Conservation (phyloP, 371 early-diverging fungal species). For the Mucor circinelloides region DNA sequence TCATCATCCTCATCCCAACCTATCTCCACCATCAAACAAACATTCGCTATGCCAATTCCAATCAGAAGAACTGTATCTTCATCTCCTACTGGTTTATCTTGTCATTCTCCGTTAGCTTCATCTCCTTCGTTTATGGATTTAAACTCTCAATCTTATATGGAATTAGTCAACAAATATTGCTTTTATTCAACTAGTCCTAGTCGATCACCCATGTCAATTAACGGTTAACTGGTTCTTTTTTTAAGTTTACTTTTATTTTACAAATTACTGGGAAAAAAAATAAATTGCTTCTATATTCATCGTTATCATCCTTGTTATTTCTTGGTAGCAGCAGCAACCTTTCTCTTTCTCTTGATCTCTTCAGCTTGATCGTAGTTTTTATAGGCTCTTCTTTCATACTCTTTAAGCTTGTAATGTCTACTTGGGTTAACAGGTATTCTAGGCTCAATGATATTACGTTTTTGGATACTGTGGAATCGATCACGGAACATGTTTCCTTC, state of each 20-base stretch:
- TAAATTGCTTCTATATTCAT: neutral
- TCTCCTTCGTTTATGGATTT: slow-evolving; percentile 25
- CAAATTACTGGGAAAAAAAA: neutral
- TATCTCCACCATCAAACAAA: neutral
- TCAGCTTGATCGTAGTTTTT: slow-evolving; percentile 42
- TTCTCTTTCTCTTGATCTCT: slow-evolving; percentile 22
- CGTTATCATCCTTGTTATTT: neutral
- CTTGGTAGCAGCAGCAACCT: neutral
- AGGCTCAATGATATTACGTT: slow-evolving; percentile 89
- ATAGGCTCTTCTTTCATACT: slow-evolving; percentile 61
- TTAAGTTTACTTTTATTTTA: neutral
- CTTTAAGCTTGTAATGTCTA: slow-evolving; percentile 51
- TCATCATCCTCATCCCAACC: neutral
- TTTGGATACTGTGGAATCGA: slow-evolving; percentile 79
- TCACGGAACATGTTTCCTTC: slow-evolving; percentile 88
- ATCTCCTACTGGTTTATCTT: slow-evolving; percentile 13
- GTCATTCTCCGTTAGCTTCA: slow-evolving; percentile 25
- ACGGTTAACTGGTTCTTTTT: slow-evolving; percentile 14
- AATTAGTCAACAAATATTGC: slow-evolving; percentile 56
- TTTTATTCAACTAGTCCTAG: slow-evolving; percentile 48
- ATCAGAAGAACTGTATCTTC: slow-evolving; percentile 8
- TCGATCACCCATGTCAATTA: slow-evolving; percentile 33
- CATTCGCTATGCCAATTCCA: slow-evolving; percentile 17
- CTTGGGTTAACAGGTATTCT: slow-evolving; percentile 58
- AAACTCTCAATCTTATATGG: slow-evolving; percentile 38